phyloP scores from a whole-genome alignment of 140 eudicot species.

The Stevia rebaudiana region DNA sequence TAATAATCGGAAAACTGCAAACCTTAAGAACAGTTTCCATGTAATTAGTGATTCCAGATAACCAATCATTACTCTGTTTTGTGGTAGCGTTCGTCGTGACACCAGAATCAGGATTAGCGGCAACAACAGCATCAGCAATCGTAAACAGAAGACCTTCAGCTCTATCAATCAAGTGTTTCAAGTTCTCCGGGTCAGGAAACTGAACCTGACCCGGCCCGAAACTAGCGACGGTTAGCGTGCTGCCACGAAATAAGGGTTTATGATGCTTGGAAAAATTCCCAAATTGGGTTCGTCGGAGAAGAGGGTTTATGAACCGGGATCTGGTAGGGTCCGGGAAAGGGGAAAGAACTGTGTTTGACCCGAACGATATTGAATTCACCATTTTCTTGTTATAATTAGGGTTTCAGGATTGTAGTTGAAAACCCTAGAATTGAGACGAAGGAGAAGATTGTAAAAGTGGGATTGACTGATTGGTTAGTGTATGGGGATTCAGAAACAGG shows the following conservation, averaged over 20 bases:
- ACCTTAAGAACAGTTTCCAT: conserved; percentile 95
- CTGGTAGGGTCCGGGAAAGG: conserved; percentile 46
- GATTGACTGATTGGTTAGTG: not conserved
- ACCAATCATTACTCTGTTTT: conserved; percentile 77
- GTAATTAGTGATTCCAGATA: conserved; percentile 69
- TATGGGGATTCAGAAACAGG: conserved; percentile 9
- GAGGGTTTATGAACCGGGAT: conserved; percentile 35
- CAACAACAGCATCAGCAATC: conserved; percentile 80
- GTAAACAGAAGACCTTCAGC: conserved; percentile 71
- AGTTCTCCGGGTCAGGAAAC: conserved; percentile 64
- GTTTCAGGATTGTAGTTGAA: conserved; percentile 6
- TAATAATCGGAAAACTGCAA: not conserved
- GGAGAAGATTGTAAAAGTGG: not conserved
- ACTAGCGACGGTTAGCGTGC: conserved; percentile 44
- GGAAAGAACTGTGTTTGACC: conserved; percentile 40
- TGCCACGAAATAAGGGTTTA: conserved; percentile 34
- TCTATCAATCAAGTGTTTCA: conserved; percentile 53
- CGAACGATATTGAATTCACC: conserved; percentile 41
- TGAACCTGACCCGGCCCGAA: conserved; percentile 66
- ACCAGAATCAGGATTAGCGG: conserved; percentile 40
- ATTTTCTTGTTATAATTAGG: conserved; percentile 27
- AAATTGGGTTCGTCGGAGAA: conserved; percentile 34
- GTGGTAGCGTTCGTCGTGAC: conserved; percentile 18
- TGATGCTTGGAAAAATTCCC: conserved; percentile 10
- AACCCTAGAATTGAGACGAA: conserved; percentile 12